Base-by-base conservation (phyloP, 768 basidiomycete species). In the Trametes cingulata region DNA sequence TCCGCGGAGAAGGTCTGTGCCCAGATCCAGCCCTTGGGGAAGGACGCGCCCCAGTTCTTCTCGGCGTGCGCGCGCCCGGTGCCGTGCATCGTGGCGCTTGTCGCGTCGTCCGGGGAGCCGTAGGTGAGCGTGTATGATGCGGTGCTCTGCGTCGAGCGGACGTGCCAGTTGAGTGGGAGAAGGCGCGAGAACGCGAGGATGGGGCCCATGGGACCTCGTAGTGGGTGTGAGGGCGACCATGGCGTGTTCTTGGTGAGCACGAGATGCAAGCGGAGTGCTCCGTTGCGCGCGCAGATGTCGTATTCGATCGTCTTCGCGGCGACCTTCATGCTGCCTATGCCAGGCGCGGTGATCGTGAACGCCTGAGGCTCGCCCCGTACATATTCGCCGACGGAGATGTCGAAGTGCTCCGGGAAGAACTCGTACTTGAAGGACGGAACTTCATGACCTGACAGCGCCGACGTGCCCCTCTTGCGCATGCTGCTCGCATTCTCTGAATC, bases 11-110 rank as follows among this genome's bases (percentile, higher is more conserved):
- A 58, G 9, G 67, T 53, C 35, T 70, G 69, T 24, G 65, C 60
- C 69, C 69, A 70, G 55, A 70, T 64, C 69, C 69, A 70, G 13
- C 69, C 69, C 6, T 22, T 33, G 35, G 67, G 69, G 53, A 70
- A 70, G 22, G 67, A 64, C 39, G 52, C 52, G 36, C 69, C 69
- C 69, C 67, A 70, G 67, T 70, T 70, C 67, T 70, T 70, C 55
- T 70, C 69, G 54, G 65, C 42, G 39, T 70, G 69, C 19, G 69
- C 54, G 27, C 52, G 51, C 1, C 19, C 62, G 58, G 22, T 35
- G 58, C 24, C 63, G 61, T 3, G 56, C 49, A 40, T 15, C 22
- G 36, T n/a, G 17, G 35, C 10, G 35, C 35, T 17, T 5, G 40
- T 33, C 4, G 29, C 6, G 29, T 33, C 29, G 29, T 33, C 29